Evolutionary conservation across 495 filamentous ascomycete genomes (phyloP).

Genomic region (Evernia prunastri): DNA sequence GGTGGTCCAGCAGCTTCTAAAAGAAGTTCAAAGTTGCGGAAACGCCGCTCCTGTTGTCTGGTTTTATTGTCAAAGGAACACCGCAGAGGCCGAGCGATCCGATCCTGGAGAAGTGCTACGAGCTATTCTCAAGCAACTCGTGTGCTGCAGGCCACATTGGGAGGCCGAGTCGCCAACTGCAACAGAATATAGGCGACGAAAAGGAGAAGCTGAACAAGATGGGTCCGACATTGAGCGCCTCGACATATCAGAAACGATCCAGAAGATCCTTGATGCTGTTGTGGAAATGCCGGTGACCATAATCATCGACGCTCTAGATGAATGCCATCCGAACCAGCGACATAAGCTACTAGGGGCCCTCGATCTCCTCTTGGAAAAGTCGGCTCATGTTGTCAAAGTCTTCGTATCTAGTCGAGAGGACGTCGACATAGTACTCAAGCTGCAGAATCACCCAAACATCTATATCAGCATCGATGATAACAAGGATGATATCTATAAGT

Average conservation of each 20-base stretch:
- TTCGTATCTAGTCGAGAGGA: conserved; percentile 36
- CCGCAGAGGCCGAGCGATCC: neutral
- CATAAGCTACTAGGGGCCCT: neutral
- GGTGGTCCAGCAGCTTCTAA: neutral
- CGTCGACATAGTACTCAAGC: conserved; percentile 29
- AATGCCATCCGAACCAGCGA: neutral
- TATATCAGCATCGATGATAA: neutral
- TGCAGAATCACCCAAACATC: conserved; percentile 27
- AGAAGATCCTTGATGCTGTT: neutral
- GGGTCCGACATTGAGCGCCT: neutral
- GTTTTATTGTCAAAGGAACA: neutral
- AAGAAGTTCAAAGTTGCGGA: neutral
- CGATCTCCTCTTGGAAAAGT: neutral
- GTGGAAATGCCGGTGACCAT: neutral
- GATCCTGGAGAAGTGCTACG: neutral
- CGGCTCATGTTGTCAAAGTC: conserved; percentile 32
- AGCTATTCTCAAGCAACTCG: neutral
- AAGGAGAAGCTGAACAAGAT: neutral
- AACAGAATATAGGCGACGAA: neutral
- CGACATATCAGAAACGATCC: neutral
- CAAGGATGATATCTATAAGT: neutral
- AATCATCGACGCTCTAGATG: neutral
- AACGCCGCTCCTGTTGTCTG: neutral
- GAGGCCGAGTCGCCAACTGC: neutral
- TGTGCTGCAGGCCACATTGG: neutral